phyloP scores from a whole-genome alignment of 139 green algal species.

The Chloropicon primus region DNA sequence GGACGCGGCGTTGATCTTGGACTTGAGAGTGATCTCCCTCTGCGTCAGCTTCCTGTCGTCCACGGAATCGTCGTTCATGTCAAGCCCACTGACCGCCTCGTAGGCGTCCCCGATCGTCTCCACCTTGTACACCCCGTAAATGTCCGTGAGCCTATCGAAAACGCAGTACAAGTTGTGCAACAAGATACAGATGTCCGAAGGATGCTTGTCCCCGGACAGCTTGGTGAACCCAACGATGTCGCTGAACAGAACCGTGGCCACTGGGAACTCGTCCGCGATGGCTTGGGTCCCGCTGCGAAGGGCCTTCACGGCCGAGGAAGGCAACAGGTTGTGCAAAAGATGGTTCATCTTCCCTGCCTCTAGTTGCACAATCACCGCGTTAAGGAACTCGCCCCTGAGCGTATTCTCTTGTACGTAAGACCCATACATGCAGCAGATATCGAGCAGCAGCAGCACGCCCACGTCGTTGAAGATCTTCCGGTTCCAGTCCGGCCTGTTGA shows the following conservation, averaged over 20 bases:
- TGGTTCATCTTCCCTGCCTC: neutral
- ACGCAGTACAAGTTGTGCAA: neutral
- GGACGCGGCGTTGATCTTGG: neutral
- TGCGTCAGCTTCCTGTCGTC: neutral
- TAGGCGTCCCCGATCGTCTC: constrained; percentile 5
- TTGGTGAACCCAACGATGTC: neutral
- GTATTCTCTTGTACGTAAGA: neutral
- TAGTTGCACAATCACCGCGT: neutral
- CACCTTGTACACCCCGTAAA: constrained; percentile 6
- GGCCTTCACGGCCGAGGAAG: neutral
- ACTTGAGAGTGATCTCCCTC: neutral
- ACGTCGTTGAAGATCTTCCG: neutral
- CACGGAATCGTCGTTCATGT: neutral
- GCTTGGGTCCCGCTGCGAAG: neutral
- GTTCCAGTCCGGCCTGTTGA: neutral
- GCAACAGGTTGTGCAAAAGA: neutral
- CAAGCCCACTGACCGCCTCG: neutral
- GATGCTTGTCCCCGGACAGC: neutral
- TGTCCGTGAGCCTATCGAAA: constrained; percentile 4
- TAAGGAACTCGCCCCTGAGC: neutral
- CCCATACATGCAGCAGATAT: neutral
- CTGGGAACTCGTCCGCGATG: neutral
- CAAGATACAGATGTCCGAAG: neutral
- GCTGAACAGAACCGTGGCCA: neutral
- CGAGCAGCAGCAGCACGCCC: neutral